Conservation (phyloP, 768 basidiomycete genomes). For the Leccinum pellstonianum region DNA sequence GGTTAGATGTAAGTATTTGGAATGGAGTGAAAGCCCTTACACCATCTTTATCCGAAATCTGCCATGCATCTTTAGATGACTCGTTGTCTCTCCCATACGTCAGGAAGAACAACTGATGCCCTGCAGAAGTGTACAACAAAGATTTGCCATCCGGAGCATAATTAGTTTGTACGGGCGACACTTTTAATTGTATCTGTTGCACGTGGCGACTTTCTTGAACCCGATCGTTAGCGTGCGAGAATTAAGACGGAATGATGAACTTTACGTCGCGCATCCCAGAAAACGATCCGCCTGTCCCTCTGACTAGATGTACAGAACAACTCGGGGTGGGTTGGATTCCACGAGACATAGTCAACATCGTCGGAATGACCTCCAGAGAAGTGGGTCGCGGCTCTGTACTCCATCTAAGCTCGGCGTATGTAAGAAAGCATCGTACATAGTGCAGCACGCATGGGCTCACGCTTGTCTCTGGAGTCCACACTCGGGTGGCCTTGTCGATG, state of each 20-base stretch:
- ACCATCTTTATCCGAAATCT: conserved; percentile 34
- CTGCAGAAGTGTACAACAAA: conserved; percentile 60
- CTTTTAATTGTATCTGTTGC: conserved; percentile 59
- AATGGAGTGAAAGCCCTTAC: conserved; percentile 1
- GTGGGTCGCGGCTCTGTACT: conserved; percentile 59
- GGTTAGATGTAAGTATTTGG: background rate
- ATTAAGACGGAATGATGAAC: too few species aligned
- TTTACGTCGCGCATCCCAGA: too few species aligned
- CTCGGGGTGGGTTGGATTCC: conserved; percentile 48
- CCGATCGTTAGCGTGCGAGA: too few species aligned
- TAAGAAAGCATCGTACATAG: background rate
- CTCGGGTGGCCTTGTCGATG: conserved; percentile 70
- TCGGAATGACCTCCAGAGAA: conserved; percentile 74
- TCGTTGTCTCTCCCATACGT: conserved; percentile 52
- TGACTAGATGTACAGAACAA: too few species aligned
- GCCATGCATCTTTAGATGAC: conserved; percentile 55
- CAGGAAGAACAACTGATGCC: conserved; percentile 61
- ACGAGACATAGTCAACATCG: conserved; percentile 79
- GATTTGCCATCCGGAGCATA: conserved; percentile 74
- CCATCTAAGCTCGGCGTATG: conserved; percentile 50
- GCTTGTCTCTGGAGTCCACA: conserved; percentile 80
- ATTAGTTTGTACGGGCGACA: conserved; percentile 60
- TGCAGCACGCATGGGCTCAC: conserved; percentile 41
- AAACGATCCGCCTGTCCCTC: too few species aligned
- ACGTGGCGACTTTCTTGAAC: conserved; percentile 42